Conservation (phyloP, 1,284 basidiomycete species). For the Trichosporon faecale region DNA sequence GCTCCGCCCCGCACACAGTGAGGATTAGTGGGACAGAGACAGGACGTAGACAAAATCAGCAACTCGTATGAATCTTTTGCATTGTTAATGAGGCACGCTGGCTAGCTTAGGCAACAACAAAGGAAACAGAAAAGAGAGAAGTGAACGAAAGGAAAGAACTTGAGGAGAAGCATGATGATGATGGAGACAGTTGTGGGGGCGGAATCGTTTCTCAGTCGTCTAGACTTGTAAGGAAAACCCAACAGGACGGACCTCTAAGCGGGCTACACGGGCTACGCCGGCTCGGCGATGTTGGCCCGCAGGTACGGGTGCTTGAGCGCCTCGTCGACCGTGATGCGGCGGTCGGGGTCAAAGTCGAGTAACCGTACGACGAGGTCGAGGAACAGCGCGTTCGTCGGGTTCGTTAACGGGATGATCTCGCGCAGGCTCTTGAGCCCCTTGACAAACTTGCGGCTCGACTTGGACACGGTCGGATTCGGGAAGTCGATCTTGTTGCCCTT, state of each 20-base stretch:
- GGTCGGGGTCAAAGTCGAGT: constrained; percentile 84
- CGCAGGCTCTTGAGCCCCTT: constrained; percentile 73
- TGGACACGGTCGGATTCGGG: constrained; percentile 79
- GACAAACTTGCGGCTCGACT: constrained; percentile 92
- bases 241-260: too few relatives aligned
- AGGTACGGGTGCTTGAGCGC: constrained; percentile 88
- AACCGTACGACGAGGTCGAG: constrained; percentile 80
- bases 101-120: constrained; percentile 3
- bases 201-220: background rate
- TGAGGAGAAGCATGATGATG: background rate
- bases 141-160: background rate
- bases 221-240: background rate
- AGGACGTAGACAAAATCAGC: background rate
- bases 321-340: constrained; percentile 78
- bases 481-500: constrained; percentile 82
- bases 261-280: constrained; percentile 11
- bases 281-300: constrained; percentile 26
- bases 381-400: constrained; percentile 64
- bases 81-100: background rate
- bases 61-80: constrained; percentile 2
- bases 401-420: constrained; percentile 76
- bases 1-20: too few relatives aligned
- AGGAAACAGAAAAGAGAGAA: background rate
- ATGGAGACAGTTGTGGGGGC: background rate
- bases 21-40: too few relatives aligned